Evolutionary conservation across 2,329 filamentous ascomycete species (phyloP), one percentile per base, ranked within the genome.

Genomic region (Rachicladosporium sp.): DNA sequence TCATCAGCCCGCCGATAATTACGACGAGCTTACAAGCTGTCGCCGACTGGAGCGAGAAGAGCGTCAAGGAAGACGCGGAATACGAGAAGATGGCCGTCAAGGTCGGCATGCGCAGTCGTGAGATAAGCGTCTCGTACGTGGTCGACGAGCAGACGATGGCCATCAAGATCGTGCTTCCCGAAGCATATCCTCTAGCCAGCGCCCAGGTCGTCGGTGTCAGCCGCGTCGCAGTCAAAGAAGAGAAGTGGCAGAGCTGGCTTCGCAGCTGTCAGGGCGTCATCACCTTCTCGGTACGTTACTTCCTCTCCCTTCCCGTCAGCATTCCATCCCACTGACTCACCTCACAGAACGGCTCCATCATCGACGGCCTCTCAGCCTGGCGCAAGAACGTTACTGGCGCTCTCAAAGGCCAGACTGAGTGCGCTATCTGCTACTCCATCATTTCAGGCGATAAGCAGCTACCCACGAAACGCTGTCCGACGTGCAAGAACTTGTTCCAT

Each of bases 401-500:
- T 3, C 71, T 98, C 48, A 91, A 93, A 65, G 91, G 88, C 29
- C 88, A 96, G 62, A 83, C 75, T 12, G 91, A 98, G 61, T 98
- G 91, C 57, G 86, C 91, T 7, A 95, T 96, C 57, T 96, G 89
- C 68, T 96, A 96, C 66, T 87, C 80, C 43, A 87, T 98, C 55
- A 85, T 98, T 47, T 85, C 85, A 11, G 77, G 76, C 6, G 88
- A 95, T 59, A 84, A 84, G 68, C 82, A 82, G 61, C 76, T 93
- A 59, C 91, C 91, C 0, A 89, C 91, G 59, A 96, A 96, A 70
- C 72, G 76, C 40, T 98, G 91, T 60, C 70, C 74, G 35, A 96
- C 89, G 1, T 98, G 91, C 71, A 89, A 87, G 69, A 89, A 98
- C 62, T 67, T 83, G 38, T 98, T 96, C 68, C 91, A 98, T 62